Evolutionary conservation across 345 rosid species (phyloP), one percentile per base, ranked within the genome.

Genomic region (Eucalyptus polybractea): DNA sequence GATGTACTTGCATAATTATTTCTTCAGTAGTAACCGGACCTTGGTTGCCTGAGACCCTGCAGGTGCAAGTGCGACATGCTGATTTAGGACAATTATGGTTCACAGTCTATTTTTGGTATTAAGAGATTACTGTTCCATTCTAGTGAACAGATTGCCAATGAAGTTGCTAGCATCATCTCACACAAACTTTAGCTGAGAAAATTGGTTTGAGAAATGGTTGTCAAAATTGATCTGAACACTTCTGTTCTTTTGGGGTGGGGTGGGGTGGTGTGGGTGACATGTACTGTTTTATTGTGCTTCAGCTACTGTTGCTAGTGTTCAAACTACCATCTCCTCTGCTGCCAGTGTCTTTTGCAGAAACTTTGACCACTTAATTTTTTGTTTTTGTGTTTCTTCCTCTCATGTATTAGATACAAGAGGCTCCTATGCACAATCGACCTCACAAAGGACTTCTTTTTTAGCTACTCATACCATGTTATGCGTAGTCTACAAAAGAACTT

Each of bases 401-500:
- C 91, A 88, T 92, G 88, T 89, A 62, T 56, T 93, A 98, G 99
- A 96, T 98, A 97, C 98, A 98, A 95, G 97, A 97, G 94, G 95
- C 99, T 98, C 88, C 93, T 98, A 54, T 92, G 95, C 95, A 91
- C 92, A 60, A 96, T 98, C 92, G 99, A 98, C 94, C 98, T 98
- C 87, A 98, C 99, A 6, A 97, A 97, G 94, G 99, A 98, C 96
- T 98, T 98, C 98, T 98, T 94, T 92, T 98, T 96, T 93, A 98
- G 99, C 94, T 98, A 98, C 92, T 97, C 99, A 16, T 96, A 96
- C 95, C 96, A 96, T 93, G 92, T 97, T 56, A 97, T 98, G 99
- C 91, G 95, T 90, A 94, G 99, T 93, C 98, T 97, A 90, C 99
- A 98, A 91, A 96, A 93, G 88, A 98, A 98, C 93, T 90, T 95